Evolutionary conservation across 2,329 filamentous ascomycete genomes (phyloP), one percentile per base, ranked within the genome.

Genomic region (Chrysoporthe deuterocubensis): DNA sequence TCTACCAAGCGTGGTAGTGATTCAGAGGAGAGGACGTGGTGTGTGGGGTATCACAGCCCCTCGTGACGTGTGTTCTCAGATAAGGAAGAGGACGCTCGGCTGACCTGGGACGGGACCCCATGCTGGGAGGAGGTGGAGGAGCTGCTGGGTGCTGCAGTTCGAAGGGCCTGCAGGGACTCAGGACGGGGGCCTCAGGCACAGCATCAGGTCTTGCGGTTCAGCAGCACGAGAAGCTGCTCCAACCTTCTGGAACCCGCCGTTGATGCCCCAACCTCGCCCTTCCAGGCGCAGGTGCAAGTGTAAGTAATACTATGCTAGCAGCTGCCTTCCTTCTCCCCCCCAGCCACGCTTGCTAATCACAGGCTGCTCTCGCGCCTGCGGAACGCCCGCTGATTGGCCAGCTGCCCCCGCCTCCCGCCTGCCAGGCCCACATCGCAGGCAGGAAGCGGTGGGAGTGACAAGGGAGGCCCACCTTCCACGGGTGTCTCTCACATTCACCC

Each of bases 401-500:
- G 18, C 1, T 3, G 16, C 13, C 54, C 6, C 54, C 8, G 7
- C 54, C 32, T 16, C 18, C 34, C 16, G 34, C 54, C 6, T n/a
- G 44, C 2, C 16, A 40, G 54, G 4, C 54, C 64, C 64, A 60
- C 64, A 43, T 40, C 62, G 32, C 52, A 56, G 64, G 48, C 64
- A 66, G 64, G 58, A 56, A 56, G 37, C 48, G 44, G 58, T 57
- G 50, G 50, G 65, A 61, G 65, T 54, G 50, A 54, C 50, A 42
- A 32, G 26, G 61, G 61, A 48, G 58, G 56, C 57, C 56, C 63
- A 58, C 54, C n/a, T 58, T 59, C 52, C 54, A 42, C n/a, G 50
- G 52, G 40, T 14, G 62, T 64, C 62, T 58, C 50, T 64, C 18
- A 34, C 54, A 42, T 65, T 65, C 56, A 58, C 63, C 62, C 59